Evolutionary conservation across 2,329 filamentous ascomycete species (phyloP).

Genomic region (Sclerotinia sclerotiorum): DNA sequence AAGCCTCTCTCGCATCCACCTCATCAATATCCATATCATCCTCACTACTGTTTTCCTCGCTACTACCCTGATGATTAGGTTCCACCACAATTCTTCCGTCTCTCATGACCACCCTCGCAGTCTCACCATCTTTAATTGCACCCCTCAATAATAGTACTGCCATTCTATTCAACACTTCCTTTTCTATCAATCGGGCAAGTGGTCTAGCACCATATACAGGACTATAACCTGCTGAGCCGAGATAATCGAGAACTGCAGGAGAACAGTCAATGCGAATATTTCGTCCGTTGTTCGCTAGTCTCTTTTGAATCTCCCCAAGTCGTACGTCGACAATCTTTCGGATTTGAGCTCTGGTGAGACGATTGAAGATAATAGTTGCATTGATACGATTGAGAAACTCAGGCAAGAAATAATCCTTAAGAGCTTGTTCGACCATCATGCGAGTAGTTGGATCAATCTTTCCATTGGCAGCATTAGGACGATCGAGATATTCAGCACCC

Average conservation of each 20-base stretch:
- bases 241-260: conserved; percentile 86
- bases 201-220: conserved; percentile 93
- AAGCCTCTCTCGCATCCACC: conserved; percentile 52
- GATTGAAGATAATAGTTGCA: conserved; percentile 97
- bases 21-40: conserved; percentile 64
- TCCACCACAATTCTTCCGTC: conserved; percentile 79
- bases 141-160: conserved; percentile 89
- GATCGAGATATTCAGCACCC: conserved; percentile 88
- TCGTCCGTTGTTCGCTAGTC: conserved; percentile 79
- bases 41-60: conserved; percentile 65
- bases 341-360: conserved; percentile 85
- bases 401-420: conserved; percentile 95
- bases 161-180: conserved; percentile 91
- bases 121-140: conserved; percentile 81
- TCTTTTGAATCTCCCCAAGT: conserved; percentile 84
- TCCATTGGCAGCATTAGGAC: conserved; percentile 75
- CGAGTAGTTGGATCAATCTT: conserved; percentile 81
- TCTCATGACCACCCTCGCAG: conserved; percentile 73
- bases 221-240: conserved; percentile 88
- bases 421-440: conserved; percentile 85
- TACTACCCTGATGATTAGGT: conserved; percentile 76
- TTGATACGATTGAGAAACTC: conserved; percentile 99
- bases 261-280: conserved; percentile 83
- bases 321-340: conserved; percentile 93
- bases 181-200: conserved; percentile 86